Base-by-base conservation (phyloP, 163 green algal genomes). In the Chloromonas sp. region DNA sequence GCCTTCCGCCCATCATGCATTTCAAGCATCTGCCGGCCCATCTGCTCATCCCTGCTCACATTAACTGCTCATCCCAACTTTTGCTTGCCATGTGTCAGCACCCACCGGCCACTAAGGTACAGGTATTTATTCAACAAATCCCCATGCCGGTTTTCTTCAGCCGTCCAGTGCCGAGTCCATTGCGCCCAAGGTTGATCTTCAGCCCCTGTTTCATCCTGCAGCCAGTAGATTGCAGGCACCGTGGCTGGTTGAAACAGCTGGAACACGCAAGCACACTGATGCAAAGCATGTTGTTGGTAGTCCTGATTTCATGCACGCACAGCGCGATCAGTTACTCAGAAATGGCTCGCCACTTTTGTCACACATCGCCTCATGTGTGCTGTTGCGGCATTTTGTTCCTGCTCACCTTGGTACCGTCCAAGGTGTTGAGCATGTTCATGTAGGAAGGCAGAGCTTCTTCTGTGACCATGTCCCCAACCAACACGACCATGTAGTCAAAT, bases 351-450 rank as follows among this genome's bases (percentile, higher is more conserved):
- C 36, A 36, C 36, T 36, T 36, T 36, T 36, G 36, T 36, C 36
- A 36, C 36, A 36, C 36, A 36, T 36, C 36, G 36, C 36, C 36
- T 36, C 36, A 36, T 36, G 36, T 36, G 36, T 36, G 36, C 36
- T 36, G 36, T 36, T 36, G 36, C 36, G 36, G 36, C 36, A 36
- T 36, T 36, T 36, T 36, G 36, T 36, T 36, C 36, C 77, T 15
- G 2, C n/a, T 60, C 62, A 84, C 81, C 70, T 70, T 79, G 14
- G 81, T 84, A 2, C 96, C 96, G 82, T 99, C 97, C 78, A 99
- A 91, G n/a, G 95, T 98, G 92, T 99, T 99, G 71, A 99, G 93
- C 97, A 99, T 99, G 89, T 95, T 97, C 97, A 99, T 99, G 94
- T 99, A 99, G 0, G 96, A 99, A 13, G 97, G 97, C 79, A 99